Conservation (phyloP, 1,284 basidiomycete genomes). For the Neolentinus lepideus region DNA sequence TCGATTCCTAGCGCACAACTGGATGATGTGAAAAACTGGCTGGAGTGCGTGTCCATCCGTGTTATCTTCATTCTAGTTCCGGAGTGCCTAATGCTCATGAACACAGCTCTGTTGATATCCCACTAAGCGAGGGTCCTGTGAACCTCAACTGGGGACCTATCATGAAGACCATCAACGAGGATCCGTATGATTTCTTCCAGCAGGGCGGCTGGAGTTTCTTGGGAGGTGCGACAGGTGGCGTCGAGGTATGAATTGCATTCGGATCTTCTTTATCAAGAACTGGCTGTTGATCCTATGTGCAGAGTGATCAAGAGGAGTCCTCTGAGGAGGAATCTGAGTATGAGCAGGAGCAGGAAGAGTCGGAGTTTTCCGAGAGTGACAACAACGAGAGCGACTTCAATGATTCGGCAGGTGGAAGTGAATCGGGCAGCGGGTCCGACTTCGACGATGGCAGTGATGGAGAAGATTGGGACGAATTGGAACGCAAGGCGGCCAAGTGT, state of each 20-base stretch:
- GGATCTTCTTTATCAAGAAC: constrained; percentile 6
- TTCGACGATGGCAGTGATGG: constrained; percentile 72
- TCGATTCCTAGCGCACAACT: constrained; percentile 88
- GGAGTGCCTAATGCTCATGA: constrained; percentile 8
- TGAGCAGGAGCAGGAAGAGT: constrained; percentile 55
- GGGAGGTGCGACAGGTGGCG: constrained; percentile 60
- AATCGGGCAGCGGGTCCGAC: constrained; percentile 60
- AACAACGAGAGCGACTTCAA: constrained; percentile 47
- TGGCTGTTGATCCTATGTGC: constrained; percentile 4
- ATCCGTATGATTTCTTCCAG: constrained; percentile 94
- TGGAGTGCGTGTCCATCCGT: constrained; percentile 63
- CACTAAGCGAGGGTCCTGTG: constrained; percentile 93
- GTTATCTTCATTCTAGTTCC: constrained; percentile 1
- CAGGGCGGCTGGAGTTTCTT: constrained; percentile 96
- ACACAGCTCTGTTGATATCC: constrained; percentile 88
- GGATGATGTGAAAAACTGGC: constrained; percentile 97
- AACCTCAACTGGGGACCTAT: constrained; percentile 98
- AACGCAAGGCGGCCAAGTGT: constrained; percentile 86
- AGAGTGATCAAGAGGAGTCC: constrained; percentile 65
- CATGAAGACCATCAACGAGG: constrained; percentile 96
- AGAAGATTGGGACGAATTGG: constrained; percentile 94
- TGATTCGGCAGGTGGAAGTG: constrained; percentile 57
- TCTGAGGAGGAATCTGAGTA: constrained; percentile 80
- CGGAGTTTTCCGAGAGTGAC: constrained; percentile 37
- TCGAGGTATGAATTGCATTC: constrained; percentile 40